A percentile compares a stretch with the other conserved stretches of the same genome.
These are phyloP conservation scores for Rhizopogon vesiculosus DNA, from an alignment of 768 basidiomycete genomes.

Conservation along the genomic window DNA sequence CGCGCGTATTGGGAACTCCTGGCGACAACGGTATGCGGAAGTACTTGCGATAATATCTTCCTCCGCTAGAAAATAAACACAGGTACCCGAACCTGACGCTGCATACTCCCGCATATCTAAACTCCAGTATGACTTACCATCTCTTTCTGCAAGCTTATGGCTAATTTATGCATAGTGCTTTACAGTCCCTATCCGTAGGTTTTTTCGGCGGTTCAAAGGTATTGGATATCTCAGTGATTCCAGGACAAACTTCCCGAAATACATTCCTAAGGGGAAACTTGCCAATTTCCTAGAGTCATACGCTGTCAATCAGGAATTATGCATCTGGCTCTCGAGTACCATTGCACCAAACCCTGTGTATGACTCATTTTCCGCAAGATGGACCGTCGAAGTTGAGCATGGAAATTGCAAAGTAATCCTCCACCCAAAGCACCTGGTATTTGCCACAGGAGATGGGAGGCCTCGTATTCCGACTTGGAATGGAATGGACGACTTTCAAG, in stretches of 20 bases:
- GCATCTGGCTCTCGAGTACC: conserved; percentile 48
- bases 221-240: not conserved
- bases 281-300: conserved; percentile 58
- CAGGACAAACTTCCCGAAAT: not conserved
- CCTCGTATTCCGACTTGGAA: not conserved
- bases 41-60: conserved; percentile 40
- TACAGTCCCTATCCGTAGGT: conserved; percentile 41
- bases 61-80: conserved; percentile 16
- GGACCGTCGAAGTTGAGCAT: not conserved
- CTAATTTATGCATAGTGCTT: conserved; percentile 31
- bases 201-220: conserved; percentile 35
- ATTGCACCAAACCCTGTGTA: conserved; percentile 22
- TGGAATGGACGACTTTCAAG: conserved; percentile 44
- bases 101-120: conserved; percentile 49
- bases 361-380: not conserved
- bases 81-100: conserved; percentile 9
- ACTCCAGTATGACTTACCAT: conserved; percentile 29
- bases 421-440: not conserved
- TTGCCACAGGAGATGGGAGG: not conserved
- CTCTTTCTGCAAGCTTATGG: not conserved
- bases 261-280: conserved; percentile 27
- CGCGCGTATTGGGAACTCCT: conserved; percentile 41
- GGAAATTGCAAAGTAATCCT: not conserved
- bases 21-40: conserved; percentile 46
- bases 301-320: conserved; percentile 47